Conservation (phyloP, 108 stramenopile species). For the Cylindrotheca closterium region DNA sequence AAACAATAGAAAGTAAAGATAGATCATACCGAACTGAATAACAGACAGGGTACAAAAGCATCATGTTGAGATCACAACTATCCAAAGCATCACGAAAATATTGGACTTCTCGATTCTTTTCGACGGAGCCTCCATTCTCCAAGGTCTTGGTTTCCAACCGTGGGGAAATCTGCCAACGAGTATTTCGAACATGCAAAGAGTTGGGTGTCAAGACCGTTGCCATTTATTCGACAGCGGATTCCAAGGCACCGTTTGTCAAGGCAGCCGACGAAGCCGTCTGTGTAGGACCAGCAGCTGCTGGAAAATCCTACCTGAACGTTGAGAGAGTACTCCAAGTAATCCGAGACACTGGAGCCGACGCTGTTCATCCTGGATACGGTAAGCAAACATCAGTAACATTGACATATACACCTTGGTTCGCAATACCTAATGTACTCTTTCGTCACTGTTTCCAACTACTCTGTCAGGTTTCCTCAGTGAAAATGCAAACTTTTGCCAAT, state of each 20-base stretch:
- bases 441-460: neutral
- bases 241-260: constrained; percentile 47
- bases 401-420: neutral
- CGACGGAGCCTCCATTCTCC: constrained; percentile 28
- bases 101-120: constrained; percentile 10
- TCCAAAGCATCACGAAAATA: neutral
- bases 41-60: no score
- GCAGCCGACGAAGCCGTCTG: constrained; percentile 76
- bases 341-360: constrained; percentile 73
- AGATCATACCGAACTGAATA: no score
- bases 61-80: neutral
- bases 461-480: constrained; percentile 90
- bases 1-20: no score
- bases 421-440: neutral
- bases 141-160: constrained; percentile 93
- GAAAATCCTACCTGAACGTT: constrained; percentile 70
- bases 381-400: neutral
- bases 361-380: constrained; percentile 92
- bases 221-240: constrained; percentile 84
- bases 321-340: constrained; percentile 74
- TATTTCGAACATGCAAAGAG: constrained; percentile 82
- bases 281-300: constrained; percentile 82
- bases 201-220: constrained; percentile 76
- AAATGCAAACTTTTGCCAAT: constrained; percentile 79
- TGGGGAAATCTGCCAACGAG: constrained; percentile 93